Percentiles rank a stretch among this genome's conserved stretches.
phyloP scores from a whole-genome alignment of 768 basidiomycete genomes.

The Ramaria rubella region DNA sequence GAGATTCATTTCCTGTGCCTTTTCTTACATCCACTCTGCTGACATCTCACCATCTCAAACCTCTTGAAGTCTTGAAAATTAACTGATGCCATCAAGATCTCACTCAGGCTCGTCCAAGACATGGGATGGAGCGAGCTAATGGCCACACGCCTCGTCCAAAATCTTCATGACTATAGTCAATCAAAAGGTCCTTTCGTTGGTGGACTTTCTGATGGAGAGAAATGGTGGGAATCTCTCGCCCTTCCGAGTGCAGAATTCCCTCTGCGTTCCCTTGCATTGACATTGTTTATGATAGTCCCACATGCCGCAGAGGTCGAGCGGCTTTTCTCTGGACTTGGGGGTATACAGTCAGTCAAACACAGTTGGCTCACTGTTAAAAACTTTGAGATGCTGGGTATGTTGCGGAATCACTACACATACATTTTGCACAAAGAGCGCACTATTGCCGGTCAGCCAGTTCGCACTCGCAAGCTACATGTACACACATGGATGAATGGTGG shows the following conservation, averaged over 20 bases:
- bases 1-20: no score
- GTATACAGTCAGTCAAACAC: no score
- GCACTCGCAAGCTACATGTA: neutral
- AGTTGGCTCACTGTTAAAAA: no score
- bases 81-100: no score
- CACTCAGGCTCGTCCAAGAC: no score
- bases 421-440: neutral
- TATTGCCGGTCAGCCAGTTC: neutral
- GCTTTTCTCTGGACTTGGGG: no score
- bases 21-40: no score
- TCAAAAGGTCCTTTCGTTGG: conserved; percentile 22
- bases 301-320: no score
- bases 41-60: conserved; percentile 27
- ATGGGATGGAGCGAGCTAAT: no score
- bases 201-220: conserved; percentile 14
- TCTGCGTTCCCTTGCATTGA: no score
- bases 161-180: conserved; percentile 23
- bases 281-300: no score
- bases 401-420: neutral
- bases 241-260: conserved; percentile 11
- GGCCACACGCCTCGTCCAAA: conserved; percentile 16
- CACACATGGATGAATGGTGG: neutral
- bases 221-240: conserved; percentile 24
- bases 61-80: conserved; percentile 17
- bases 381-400: neutral